Base-by-base conservation (phyloP, 345 rosid genomes). In the Rhodomyrtus tomentosa region DNA sequence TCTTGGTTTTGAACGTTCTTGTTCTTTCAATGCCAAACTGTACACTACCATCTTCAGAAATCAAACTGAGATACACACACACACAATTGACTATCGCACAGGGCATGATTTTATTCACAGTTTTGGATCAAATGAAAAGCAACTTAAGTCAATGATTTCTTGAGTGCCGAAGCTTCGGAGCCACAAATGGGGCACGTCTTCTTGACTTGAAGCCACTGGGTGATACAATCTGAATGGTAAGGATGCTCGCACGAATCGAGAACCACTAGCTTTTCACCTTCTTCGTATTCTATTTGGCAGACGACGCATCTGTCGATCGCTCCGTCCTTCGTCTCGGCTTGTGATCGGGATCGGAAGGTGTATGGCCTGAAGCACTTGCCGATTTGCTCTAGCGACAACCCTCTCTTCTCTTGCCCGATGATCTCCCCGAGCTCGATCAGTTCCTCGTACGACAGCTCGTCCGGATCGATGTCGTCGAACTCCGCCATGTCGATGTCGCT, bases 131-230 rank as follows among this genome's bases (percentile, higher is more conserved):
- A 82, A 82, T 20, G 14, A 24, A n/a, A 42, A 25, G 11, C 10
- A 32, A 2, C 54, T 54, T 54, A 38, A 14, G 50, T 22, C 51
- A 25, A n/a, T n/a, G 73, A 82, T 27, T 24, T 50, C 49, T 87
- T 84, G 82, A 89, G 74, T 36, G 93, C 80, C 25, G 90, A 86
- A 83, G 90, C 94, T 87, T 95, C 94, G 62, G 86, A 54, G 87
- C 84, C 85, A 83, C 99, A 96, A 36, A 96, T 92, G 29, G 98
- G 99, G 88, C 98, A 96, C 79, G 86, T 88, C 92, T 87, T 95
- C 86, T 89, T 94, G 6, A 92, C 83, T 81, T 91, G 93, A 72
- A 95, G 96, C 98, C 99, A 96, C 55, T 85, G 87, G 82, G 83
- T 90, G 55, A 96, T 91, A 50, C 99, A 96, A 1, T 91, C 92